Evolutionary conservation across 192 early-diverging fungal species (phyloP).

Genomic region (Kickxella alabastrina): DNA sequence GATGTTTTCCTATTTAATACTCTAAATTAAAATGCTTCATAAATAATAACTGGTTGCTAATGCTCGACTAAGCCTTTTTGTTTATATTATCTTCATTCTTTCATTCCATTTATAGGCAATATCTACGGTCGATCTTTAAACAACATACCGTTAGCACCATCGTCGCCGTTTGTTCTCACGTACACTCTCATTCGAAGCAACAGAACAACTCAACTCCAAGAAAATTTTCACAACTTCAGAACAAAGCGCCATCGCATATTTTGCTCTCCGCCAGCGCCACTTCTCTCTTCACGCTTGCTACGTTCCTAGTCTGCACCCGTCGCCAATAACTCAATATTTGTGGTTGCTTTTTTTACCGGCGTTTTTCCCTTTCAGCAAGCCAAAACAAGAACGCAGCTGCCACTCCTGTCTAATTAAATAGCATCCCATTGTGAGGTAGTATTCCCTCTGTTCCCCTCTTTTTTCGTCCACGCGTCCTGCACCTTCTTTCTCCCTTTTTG

Average conservation of each 20-base stretch:
- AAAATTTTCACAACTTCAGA: neutral
- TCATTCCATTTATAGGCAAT: neutral
- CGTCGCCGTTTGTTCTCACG: no score
- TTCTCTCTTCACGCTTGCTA: constrained; percentile 3
- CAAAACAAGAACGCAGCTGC: neutral
- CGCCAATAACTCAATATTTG: neutral
- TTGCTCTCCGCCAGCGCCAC: constrained; percentile 6
- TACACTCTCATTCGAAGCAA: no score
- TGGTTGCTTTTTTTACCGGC: constrained; percentile 6
- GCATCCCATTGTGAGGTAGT: constrained; percentile 32
- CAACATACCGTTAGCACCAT: neutral
- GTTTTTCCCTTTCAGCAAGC: constrained; percentile 1
- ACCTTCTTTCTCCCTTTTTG: constrained; percentile 5
- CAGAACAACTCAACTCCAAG: no score
- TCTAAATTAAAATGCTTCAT: no score
- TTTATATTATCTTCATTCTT: neutral
- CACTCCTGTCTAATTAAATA: constrained; percentile 8
- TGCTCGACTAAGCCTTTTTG: neutral
- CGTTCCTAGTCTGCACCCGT: neutral
- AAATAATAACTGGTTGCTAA: constrained; percentile 3
- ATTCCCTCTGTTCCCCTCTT: constrained; percentile 7
- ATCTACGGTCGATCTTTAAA: constrained; percentile 6
- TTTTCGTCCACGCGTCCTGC: constrained; percentile 5
- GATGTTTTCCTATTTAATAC: neutral
- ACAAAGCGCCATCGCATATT: neutral